Evolutionary conservation across 139 green algal genomes (phyloP).

Genomic region (Volvox africanus): DNA sequence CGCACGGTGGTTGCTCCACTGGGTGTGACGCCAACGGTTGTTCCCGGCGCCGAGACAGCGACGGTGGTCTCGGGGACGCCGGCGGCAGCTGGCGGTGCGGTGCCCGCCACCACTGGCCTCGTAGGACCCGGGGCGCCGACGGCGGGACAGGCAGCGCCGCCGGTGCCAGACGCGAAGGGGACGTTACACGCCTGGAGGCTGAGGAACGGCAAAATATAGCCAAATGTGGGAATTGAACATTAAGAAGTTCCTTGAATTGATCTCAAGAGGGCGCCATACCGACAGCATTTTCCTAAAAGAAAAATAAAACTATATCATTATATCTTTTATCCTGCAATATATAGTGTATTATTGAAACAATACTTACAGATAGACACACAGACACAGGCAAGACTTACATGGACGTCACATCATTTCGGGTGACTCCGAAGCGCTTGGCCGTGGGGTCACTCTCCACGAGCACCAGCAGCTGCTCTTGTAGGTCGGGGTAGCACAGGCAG

Average conservation of each 20-base stretch:
- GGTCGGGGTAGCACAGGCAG: constrained; percentile 47
- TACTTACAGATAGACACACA: not conserved
- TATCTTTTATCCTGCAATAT: too few species aligned
- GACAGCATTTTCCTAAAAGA: not conserved
- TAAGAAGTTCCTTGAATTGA: not conserved
- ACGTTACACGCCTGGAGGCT: constrained; percentile 39
- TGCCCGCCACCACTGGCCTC: not conserved
- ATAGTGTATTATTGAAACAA: too few species aligned
- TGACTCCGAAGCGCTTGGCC: constrained; percentile 27
- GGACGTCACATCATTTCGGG: not conserved
- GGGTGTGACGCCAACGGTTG: not conserved
- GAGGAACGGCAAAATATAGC: not conserved
- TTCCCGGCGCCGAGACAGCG: constrained; percentile 21
- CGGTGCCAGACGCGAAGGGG: constrained; percentile 9
- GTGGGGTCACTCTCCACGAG: constrained; percentile 5
- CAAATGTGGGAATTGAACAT: too few species aligned
- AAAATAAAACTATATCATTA: not conserved
- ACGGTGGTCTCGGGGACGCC: not conserved
- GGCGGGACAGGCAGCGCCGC: constrained; percentile 1
- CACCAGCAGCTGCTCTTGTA: constrained; percentile 3
- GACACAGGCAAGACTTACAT: constrained; percentile 10
- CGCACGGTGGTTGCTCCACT: not conserved
- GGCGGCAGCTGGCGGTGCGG: not conserved
- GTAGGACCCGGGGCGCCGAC: not conserved
- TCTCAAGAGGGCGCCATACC: not conserved